Base-by-base conservation (phyloP, 106 monocot genomes). In the Narthecium ossifragum region DNA sequence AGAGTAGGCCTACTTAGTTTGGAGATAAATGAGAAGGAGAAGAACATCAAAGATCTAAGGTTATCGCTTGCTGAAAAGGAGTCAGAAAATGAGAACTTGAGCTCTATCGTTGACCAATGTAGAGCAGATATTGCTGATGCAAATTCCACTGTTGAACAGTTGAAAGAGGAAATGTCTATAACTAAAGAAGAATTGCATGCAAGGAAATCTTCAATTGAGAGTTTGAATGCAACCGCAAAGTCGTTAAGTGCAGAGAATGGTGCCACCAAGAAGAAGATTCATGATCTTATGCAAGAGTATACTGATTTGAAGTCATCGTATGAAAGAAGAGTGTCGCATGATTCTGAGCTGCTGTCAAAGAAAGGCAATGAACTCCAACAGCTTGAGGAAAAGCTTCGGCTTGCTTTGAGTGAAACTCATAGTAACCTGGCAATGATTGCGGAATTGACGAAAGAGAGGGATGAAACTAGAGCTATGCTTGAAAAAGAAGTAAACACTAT, bases 1-100 rank as follows among this genome's bases (percentile, higher is more conserved):
- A 81, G 60, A 62, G 57, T 75, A 31, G 61, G 59, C 65, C 51
- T 81, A 28, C 73, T 91, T 54, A 60, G 65, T 8, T 39, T 61
- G 14, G 87, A 90, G 75, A 70, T 84, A 45, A 74, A 67, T 52
- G 84, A 87, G 29, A 90, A 87, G 79, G 84, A 79, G 51, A 70
- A 71, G 27, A 65, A 36, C 41, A 72, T 87, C 34, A 63, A 70
- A 36, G 59, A 61, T 56, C 76, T 98, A 46, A 78, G 49, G 2
- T 53, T 34, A 5, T 59, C 72, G 50, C 73, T 96, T 45, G 28
- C 55, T 8, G 65, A 65, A 41, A 87, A 79, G 48, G 84, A 84
- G 57, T 75, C 69, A 37, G 76, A 84, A 53, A 65, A 64, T 38
- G 64, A 77, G 36, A 70, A 57, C 14, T 68, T 87, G 60, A 72